Evolutionary conservation across 768 basidiomycete species (phyloP).

Genomic region (Cyclocybe cylindracea): DNA sequence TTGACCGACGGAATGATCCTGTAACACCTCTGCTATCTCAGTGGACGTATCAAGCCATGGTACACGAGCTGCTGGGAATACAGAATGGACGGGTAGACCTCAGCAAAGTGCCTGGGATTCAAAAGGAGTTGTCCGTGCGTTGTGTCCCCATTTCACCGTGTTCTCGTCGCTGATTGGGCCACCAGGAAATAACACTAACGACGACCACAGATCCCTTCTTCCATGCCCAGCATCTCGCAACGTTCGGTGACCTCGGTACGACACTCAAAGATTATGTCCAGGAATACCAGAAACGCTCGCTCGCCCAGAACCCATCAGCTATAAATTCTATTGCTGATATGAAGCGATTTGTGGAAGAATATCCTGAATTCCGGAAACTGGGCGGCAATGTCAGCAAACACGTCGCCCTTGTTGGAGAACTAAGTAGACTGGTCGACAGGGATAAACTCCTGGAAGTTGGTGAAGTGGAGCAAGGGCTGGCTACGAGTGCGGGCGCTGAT

Average conservation of each 20-base stretch:
- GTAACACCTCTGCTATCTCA: constrained; percentile 95
- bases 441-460: constrained; percentile 88
- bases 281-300: constrained; percentile 85
- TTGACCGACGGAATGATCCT: constrained; percentile 96
- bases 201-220: constrained; percentile 93
- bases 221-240: constrained; percentile 84
- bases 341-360: constrained; percentile 98
- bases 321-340: constrained; percentile 96
- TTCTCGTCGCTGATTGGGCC: constrained; percentile 3
- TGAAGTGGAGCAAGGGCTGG: constrained; percentile 95
- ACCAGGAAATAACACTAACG: constrained; percentile 91
- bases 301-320: constrained; percentile 70
- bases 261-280: constrained; percentile 91
- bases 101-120: constrained; percentile 79
- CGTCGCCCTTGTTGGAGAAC: constrained; percentile 93
- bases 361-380: constrained; percentile 94
- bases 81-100: constrained; percentile 92
- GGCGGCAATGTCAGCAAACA: constrained; percentile 99
- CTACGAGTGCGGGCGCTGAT: constrained; percentile 89
- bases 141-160: not conserved
- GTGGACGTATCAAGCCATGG: constrained; percentile 99
- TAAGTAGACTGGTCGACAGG: constrained; percentile 85
- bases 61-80: constrained; percentile 92
- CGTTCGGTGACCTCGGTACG: constrained; percentile 95
- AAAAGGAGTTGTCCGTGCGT: constrained; percentile 80